Percentiles rank a stretch among this genome's conserved stretches.
phyloP scores from a whole-genome alignment of 1,284 basidiomycete species.

The Irpex sp. region DNA sequence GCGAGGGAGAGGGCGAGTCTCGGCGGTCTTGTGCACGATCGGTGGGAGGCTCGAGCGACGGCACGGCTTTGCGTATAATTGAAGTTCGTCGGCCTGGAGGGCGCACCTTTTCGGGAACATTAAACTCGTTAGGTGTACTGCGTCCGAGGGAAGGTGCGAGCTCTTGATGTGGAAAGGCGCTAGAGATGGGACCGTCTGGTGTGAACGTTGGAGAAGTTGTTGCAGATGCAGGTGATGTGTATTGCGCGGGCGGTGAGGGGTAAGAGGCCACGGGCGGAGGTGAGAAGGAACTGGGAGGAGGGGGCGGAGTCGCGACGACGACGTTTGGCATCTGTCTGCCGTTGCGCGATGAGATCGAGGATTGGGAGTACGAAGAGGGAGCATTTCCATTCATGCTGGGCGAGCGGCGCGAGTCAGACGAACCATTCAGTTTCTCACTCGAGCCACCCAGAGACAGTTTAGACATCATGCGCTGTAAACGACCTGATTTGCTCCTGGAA shows the following conservation, averaged over 20 bases:
- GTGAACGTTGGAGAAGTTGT: not conserved
- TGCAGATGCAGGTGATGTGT: not conserved
- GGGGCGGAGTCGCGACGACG: conserved; percentile 27
- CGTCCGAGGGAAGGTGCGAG: not conserved
- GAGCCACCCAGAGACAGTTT: conserved; percentile 56
- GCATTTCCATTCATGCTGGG: conserved; percentile 17
- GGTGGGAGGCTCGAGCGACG: conserved; percentile 14
- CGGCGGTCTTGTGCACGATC: not conserved
- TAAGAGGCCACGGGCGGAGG: conserved; percentile 6
- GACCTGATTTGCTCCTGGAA: conserved; percentile 40
- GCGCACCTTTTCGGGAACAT: not conserved
- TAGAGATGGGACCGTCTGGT: not conserved
- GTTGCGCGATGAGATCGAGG: conserved; percentile 19
- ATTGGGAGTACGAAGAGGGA: conserved; percentile 22
- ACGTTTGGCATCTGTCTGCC: conserved; percentile 21
- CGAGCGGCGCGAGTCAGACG: conserved; percentile 19
- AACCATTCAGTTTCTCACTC: conserved; percentile 39
- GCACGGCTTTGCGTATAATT: conserved; percentile 23
- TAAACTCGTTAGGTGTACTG: not conserved
- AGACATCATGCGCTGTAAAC: conserved; percentile 77
- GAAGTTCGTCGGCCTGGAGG: conserved; percentile 16
- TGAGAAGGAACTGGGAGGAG: conserved; percentile 16
- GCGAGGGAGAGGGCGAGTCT: not conserved
- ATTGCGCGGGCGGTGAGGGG: not conserved
- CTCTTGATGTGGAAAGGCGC: not conserved